Conservation (phyloP, 768 basidiomycete species). For the Boletus sp. region DNA sequence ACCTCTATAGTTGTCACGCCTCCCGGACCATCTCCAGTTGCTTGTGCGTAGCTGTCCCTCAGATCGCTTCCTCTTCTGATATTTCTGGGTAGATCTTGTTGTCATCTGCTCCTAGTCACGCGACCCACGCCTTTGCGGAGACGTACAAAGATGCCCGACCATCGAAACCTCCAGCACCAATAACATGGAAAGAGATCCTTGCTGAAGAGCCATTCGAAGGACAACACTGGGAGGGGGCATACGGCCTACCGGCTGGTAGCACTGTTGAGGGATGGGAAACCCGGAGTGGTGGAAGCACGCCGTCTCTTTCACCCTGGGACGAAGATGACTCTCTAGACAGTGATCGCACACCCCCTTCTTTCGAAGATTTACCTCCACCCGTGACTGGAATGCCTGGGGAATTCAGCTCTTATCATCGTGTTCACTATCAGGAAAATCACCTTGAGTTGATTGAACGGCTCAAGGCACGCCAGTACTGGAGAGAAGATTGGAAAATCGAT, state of each 20-base stretch:
- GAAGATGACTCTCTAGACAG: constrained; percentile 41
- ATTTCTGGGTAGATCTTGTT: constrained; percentile 46
- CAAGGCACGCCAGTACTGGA: constrained; percentile 70
- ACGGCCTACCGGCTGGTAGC: constrained; percentile 49
- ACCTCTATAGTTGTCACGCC: constrained; percentile 43
- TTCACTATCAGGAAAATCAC: constrained; percentile 23
- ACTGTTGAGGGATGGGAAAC: constrained; percentile 42
- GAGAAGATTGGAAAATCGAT: constrained; percentile 56
- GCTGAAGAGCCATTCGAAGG: constrained; percentile 82
- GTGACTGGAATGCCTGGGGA: not conserved
- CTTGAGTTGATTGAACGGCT: constrained; percentile 61
- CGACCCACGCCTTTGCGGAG: constrained; percentile 54
- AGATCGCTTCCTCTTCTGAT: not conserved
- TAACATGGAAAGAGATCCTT: constrained; percentile 80
- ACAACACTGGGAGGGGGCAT: constrained; percentile 80
- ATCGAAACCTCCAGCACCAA: constrained; percentile 27
- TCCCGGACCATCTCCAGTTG: constrained; percentile 72
- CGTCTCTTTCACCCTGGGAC: constrained; percentile 65
- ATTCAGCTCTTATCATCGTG: not conserved
- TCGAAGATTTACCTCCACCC: constrained; percentile 14
- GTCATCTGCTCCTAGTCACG: constrained; percentile 47
- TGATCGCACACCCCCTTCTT: constrained; percentile 10
- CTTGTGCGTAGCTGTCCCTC: constrained; percentile 45
- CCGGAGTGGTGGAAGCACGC: constrained; percentile 55
- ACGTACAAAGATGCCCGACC: constrained; percentile 42